Conservation (phyloP, 192 early-diverging fungal genomes). For the Physocladia obscura region DNA sequence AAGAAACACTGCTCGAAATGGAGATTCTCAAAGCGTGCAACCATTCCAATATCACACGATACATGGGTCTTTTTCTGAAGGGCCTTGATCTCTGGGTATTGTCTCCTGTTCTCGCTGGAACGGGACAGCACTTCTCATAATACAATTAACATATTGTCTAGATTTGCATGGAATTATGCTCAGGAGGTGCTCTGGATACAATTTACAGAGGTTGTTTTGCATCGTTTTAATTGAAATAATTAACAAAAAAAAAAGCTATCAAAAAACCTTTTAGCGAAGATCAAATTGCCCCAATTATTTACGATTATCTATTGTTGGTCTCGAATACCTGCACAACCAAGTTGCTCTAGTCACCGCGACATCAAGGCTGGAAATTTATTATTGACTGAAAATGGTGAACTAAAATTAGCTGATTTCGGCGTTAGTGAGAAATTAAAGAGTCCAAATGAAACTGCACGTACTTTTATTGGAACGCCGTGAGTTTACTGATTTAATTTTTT, state of each 20-base stretch:
- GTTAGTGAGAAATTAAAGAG: slow-evolving; percentile 59
- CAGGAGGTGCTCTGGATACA: slow-evolving; percentile 59
- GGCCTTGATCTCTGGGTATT: slow-evolving; percentile 63
- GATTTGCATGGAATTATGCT: slow-evolving; percentile 69
- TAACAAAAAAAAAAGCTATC: too few species aligned
- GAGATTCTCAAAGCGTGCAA: slow-evolving; percentile 58
- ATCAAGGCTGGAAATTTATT: slow-evolving; percentile 67
- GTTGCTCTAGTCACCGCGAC: slow-evolving; percentile 57
- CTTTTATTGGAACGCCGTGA: slow-evolving; percentile 68
- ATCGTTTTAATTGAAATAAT: too few species aligned
- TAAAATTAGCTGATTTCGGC: slow-evolving; percentile 66
- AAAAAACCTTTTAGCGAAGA: slow-evolving; percentile 60
- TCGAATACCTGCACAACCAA: slow-evolving; percentile 62
- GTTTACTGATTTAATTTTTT: too few species aligned
- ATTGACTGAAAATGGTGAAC: slow-evolving; percentile 52
- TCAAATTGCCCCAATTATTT: slow-evolving; percentile 55
- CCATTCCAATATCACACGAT: slow-evolving; percentile 59
- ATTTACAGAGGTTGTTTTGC: slow-evolving; percentile 53
- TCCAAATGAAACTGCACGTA: slow-evolving; percentile 44
- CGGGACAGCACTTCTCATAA: too few species aligned
- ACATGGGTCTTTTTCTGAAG: slow-evolving; percentile 62
- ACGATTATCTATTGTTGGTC: slow-evolving; percentile 58
- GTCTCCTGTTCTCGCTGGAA: not conserved
- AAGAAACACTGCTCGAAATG: slow-evolving; percentile 69
- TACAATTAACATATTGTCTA: too few species aligned